phyloP scores from a whole-genome alignment of 2,329 filamentous ascomycete genomes.

The Neofusicoccum cordaticola region DNA sequence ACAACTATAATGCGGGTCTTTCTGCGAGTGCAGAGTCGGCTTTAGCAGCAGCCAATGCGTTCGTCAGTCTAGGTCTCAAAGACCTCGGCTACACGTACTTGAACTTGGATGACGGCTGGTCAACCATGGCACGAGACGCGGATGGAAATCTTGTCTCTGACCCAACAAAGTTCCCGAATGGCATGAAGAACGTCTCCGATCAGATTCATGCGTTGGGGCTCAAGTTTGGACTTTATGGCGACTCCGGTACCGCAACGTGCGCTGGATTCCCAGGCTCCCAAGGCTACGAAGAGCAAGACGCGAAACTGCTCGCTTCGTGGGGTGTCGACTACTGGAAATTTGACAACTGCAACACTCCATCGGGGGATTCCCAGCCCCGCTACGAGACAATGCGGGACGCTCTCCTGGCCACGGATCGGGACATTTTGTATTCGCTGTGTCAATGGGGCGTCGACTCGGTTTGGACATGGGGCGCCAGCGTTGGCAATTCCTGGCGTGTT shows the following conservation, averaged over 20 bases:
- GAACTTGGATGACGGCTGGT: conserved; percentile 38
- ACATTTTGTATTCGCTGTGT: conserved; percentile 37
- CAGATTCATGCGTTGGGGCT: conserved; percentile 36
- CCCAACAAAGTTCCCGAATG: conserved; percentile 36
- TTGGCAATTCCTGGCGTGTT: conserved; percentile 36
- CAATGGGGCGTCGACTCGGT: conserved; percentile 37
- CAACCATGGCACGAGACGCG: conserved; percentile 22
- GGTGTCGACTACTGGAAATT: conserved; percentile 29
- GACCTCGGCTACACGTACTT: conserved; percentile 26
- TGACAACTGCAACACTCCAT: conserved; percentile 26
- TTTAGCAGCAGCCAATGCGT: neutral
- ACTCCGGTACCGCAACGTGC: conserved; percentile 27
- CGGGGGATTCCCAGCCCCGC: conserved; percentile 23
- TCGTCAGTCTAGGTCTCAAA: conserved; percentile 20
- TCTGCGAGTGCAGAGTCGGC: neutral
- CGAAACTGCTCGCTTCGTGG: conserved; percentile 26
- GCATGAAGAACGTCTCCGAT: conserved; percentile 37
- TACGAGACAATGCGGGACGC: conserved; percentile 23
- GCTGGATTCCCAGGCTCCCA: conserved; percentile 25
- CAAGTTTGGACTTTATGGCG: conserved; percentile 41
- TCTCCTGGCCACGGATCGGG: conserved; percentile 28
- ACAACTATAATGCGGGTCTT: conserved; percentile 19
- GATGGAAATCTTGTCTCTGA: conserved; percentile 30
- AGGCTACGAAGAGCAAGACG: conserved; percentile 25
- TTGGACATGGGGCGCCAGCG: conserved; percentile 34